phyloP scores from a whole-genome alignment of 2,329 filamentous ascomycete genomes.

The Ploettnerulaceae sp. region DNA sequence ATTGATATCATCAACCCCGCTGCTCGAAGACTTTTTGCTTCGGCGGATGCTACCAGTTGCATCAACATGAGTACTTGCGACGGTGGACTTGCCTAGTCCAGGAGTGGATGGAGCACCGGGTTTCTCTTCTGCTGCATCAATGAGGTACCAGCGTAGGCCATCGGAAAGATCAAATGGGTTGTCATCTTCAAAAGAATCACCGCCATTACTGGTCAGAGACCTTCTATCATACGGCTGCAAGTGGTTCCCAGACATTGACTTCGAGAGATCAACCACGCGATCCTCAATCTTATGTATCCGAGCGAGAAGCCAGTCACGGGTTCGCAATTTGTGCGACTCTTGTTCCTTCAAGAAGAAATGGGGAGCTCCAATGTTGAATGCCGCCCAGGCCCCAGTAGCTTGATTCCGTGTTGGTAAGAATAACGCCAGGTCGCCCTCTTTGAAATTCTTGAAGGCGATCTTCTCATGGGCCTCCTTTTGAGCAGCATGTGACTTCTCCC shows the following conservation, averaged over 20 bases:
- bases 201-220: constrained; percentile 47
- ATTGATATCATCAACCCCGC: constrained; percentile 66
- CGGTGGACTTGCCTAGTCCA: constrained; percentile 84
- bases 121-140: constrained; percentile 92
- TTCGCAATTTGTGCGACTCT: constrained; percentile 77
- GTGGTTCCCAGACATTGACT: constrained; percentile 49
- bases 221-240: constrained; percentile 36
- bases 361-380: constrained; percentile 95
- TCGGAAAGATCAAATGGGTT: constrained; percentile 97
- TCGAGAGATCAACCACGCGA: constrained; percentile 86
- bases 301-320: constrained; percentile 92
- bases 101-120: constrained; percentile 87
- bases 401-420: constrained; percentile 95
- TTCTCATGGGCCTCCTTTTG: constrained; percentile 90
- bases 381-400: constrained; percentile 91
- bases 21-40: constrained; percentile 36
- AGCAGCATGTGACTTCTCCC: constrained; percentile 75
- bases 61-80: constrained; percentile 81
- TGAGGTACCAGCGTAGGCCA: constrained; percentile 90
- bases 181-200: constrained; percentile 68
- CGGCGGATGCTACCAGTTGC: constrained; percentile 69
- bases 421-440: constrained; percentile 53
- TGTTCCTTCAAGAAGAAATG: constrained; percentile 96
- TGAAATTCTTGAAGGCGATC: constrained; percentile 54
- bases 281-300: constrained; percentile 89